Percentiles rank a stretch among this genome's conserved stretches.
Conservation (phyloP, 352 stramenopile species). For the Phytophthora ohioensis region DNA sequence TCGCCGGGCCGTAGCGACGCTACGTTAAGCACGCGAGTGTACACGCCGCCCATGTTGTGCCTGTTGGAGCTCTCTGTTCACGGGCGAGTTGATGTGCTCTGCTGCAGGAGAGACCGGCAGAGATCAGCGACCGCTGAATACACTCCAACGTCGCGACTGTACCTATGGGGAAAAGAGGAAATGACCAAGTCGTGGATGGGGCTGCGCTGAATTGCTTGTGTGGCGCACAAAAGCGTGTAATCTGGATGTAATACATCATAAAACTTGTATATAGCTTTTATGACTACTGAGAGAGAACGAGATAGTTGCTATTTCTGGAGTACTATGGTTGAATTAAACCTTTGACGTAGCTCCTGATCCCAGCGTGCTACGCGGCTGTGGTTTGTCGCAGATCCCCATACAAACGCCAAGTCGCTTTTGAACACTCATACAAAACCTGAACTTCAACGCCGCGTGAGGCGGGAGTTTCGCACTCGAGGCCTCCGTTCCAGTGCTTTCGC, state of each 20-base stretch:
- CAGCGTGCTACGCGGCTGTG: not conserved
- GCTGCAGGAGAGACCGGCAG: constrained; percentile 4
- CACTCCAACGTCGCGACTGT: constrained; percentile 12
- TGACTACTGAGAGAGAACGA: too few relatives aligned
- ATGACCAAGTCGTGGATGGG: constrained; percentile 13
- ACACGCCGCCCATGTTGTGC: constrained; percentile 70
- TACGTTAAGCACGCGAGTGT: constrained; percentile 81
- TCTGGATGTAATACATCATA: not conserved
- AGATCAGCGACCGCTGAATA: constrained; percentile 16
- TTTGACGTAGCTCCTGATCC: not conserved
- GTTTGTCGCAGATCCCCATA: constrained; percentile 16
- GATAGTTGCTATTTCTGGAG: not conserved
- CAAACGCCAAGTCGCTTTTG: constrained; percentile 1
- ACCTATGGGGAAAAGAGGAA: constrained; percentile 13
- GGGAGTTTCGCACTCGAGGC: constrained; percentile 1
- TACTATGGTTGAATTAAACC: not conserved
- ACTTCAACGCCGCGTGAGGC: constrained; percentile 25
- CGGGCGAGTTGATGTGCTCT: not conserved
- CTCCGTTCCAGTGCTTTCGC: constrained; percentile 2
- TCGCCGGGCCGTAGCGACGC: constrained; percentile 80
- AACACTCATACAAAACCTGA: constrained; percentile 9
- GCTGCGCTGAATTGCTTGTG: constrained; percentile 16
- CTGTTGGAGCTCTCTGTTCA: not conserved
- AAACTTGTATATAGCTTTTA: not conserved
- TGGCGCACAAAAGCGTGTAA: constrained; percentile 3